phyloP scores from a whole-genome alignment of 2,329 filamentous ascomycete species.

The Xylariaceae sp. region DNA sequence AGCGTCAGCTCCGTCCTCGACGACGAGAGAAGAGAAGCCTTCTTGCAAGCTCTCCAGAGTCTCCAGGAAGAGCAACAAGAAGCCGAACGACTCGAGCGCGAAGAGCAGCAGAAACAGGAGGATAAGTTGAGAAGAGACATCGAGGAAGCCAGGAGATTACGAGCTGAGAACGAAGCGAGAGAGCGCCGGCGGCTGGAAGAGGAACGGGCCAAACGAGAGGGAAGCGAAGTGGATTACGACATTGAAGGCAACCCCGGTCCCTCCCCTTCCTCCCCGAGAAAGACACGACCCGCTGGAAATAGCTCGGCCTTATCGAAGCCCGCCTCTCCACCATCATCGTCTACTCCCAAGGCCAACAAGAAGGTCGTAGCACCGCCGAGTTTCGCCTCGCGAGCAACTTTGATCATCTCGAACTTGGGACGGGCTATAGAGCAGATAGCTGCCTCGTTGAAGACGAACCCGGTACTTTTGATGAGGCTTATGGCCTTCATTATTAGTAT shows the following conservation, averaged over 20 bases:
- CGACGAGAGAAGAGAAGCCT: conserved; percentile 85
- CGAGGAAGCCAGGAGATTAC: conserved; percentile 52
- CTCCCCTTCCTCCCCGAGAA: conserved; percentile 34
- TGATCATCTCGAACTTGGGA: conserved; percentile 51
- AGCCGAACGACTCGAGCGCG: conserved; percentile 62
- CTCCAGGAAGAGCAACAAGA: conserved; percentile 79
- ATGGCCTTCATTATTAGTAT: conserved; percentile 78
- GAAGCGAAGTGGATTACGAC: conserved; percentile 65
- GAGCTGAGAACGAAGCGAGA: conserved; percentile 57
- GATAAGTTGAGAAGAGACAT: conserved; percentile 53
- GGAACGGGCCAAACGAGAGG: conserved; percentile 45
- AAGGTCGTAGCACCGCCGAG: conserved; percentile 34
- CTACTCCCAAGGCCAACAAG: conserved; percentile 27
- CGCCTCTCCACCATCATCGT: conserved; percentile 26
- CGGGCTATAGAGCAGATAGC: conserved; percentile 49
- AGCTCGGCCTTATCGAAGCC: conserved; percentile 31
- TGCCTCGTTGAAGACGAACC: conserved; percentile 51
- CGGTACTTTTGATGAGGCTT: conserved; percentile 55
- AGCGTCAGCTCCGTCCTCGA: conserved; percentile 80
- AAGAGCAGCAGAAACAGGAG: conserved; percentile 53
- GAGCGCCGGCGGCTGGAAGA: conserved; percentile 51
- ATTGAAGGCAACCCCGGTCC: conserved; percentile 58
- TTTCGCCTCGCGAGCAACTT: conserved; percentile 46
- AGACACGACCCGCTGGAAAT: conserved; percentile 29
- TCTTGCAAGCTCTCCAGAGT: conserved; percentile 78